Evolutionary conservation across 305 asterid genomes (phyloP).

Genomic region (Galium porrigens): DNA sequence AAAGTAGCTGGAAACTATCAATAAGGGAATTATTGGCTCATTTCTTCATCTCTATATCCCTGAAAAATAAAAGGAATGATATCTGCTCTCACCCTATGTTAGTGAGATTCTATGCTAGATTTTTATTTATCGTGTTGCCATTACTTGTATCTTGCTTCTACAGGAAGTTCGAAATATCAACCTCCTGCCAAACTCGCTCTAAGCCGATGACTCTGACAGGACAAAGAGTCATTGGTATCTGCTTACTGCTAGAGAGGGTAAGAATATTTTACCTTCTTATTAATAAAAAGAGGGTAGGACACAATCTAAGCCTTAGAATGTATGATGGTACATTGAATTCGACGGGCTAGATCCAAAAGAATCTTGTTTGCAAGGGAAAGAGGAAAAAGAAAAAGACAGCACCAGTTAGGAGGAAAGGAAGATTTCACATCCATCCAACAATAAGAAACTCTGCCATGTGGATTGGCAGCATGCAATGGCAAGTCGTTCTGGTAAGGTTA

Average conservation of each 20-base stretch:
- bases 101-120: background rate
- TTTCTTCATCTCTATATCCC: background rate
- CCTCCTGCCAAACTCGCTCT: background rate
- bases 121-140: background rate
- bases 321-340: background rate
- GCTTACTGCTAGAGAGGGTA: background rate
- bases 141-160: background rate
- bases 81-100: background rate
- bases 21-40: background rate
- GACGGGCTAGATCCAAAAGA: slow-evolving; percentile 2
- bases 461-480: slow-evolving; percentile 1
- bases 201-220: background rate
- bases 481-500: background rate
- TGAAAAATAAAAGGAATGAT: background rate
- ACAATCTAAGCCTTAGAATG: background rate
- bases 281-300: background rate
- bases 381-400: background rate
- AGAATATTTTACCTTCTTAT: background rate
- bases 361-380: background rate
- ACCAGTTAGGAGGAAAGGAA: background rate
- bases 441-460: background rate
- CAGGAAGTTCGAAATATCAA: background rate
- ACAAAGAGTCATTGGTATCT: background rate
- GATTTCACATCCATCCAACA: background rate
- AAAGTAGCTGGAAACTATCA: background rate